Evolutionary conservation across 345 rosid genomes (phyloP).

Genomic region (Gossypium herbaceum): DNA sequence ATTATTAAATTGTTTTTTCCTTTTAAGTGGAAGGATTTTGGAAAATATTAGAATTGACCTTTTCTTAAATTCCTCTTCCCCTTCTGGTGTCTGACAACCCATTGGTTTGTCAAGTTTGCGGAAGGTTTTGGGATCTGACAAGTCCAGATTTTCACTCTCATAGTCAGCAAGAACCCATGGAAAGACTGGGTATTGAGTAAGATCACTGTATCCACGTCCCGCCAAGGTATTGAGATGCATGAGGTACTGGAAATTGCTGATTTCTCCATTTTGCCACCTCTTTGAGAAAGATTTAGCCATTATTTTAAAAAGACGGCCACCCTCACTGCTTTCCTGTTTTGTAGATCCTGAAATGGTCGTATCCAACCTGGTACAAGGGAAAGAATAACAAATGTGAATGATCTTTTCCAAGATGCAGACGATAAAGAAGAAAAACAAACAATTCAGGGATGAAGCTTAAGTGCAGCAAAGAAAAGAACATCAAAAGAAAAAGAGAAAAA

Average conservation of each 20-base stretch:
- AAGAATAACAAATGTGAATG: constrained; percentile 18
- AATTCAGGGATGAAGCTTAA: neutral
- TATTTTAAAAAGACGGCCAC: constrained; percentile 84
- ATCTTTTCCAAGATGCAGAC: constrained; percentile 19
- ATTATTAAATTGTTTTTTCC: neutral
- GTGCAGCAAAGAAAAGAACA: neutral
- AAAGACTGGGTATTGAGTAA: constrained; percentile 98
- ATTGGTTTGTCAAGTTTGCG: constrained; percentile 95
- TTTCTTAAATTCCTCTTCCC: constrained; percentile 96
- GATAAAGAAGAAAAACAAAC: constrained; percentile 14
- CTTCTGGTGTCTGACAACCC: constrained; percentile 98
- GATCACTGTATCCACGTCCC: constrained; percentile 99
- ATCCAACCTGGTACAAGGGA: constrained; percentile 66
- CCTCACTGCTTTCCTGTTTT: constrained; percentile 89
- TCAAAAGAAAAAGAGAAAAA: neutral
- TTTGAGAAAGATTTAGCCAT: constrained; percentile 97
- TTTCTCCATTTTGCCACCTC: constrained; percentile 99
- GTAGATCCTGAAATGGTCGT: constrained; percentile 91
- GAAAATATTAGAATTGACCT: constrained; percentile 44
- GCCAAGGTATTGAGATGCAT: constrained; percentile 99
- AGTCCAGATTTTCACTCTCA: constrained; percentile 81
- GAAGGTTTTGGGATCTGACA: constrained; percentile 78
- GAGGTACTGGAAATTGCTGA: constrained; percentile 97
- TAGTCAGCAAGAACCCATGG: constrained; percentile 99
- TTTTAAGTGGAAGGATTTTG: neutral